Conservation (phyloP, 768 basidiomycete species). For the Peribolospora kevripleyi region DNA sequence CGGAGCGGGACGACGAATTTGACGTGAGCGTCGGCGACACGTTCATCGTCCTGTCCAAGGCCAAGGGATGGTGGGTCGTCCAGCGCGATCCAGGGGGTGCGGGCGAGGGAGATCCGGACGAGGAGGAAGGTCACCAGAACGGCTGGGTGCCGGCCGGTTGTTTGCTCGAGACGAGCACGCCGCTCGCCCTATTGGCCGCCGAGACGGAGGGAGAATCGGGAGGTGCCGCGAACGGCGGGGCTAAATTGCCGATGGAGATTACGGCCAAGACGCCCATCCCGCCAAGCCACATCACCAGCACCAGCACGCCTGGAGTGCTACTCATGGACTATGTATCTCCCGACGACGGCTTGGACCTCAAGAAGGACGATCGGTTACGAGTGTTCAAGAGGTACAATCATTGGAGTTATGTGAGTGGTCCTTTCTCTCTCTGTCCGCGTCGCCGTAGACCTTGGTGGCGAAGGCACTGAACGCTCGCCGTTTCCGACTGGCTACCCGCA, state of each 20-base stretch:
- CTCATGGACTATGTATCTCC: constrained; percentile 91
- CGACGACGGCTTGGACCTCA: constrained; percentile 72
- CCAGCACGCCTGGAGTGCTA: constrained; percentile 85
- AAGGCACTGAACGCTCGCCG: too few relatives aligned
- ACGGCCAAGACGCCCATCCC: constrained; percentile 48
- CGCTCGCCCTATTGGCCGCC: constrained; percentile 64
- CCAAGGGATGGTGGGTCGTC: constrained; percentile 99
- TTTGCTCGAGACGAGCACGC: constrained; percentile 71
- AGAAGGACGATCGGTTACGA: constrained; percentile 63
- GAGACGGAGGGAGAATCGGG: constrained; percentile 27
- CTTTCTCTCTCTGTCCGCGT: background rate
- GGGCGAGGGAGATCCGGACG: constrained; percentile 29
- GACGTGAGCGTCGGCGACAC: constrained; percentile 64
- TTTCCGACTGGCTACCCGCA: too few relatives aligned
- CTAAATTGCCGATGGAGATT: constrained; percentile 19
- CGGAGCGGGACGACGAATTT: constrained; percentile 95
- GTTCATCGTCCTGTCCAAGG: constrained; percentile 14
- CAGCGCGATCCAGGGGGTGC: constrained; percentile 75
- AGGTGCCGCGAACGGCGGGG: constrained; percentile 19
- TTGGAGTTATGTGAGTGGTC: constrained; percentile 59
- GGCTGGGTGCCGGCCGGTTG: constrained; percentile 98
- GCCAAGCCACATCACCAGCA: constrained; percentile 78
- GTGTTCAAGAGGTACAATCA: constrained; percentile 98
- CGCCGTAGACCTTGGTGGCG: constrained; percentile 5
- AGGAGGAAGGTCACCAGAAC: constrained; percentile 38